Conservation (phyloP, 179 eudicot genomes). For the Drosera spatulata region DNA sequence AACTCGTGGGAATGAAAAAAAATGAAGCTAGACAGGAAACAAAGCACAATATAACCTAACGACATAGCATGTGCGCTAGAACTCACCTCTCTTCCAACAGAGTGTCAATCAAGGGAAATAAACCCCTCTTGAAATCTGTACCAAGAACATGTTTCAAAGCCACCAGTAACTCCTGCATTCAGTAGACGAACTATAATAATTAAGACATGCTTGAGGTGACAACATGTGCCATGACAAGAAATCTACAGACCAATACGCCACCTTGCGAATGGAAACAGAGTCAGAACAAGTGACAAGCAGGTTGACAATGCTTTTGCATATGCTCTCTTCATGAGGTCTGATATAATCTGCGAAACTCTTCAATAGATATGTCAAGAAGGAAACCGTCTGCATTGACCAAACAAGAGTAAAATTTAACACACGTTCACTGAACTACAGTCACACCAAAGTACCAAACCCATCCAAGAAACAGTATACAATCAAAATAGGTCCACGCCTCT, state of each 20-base stretch:
- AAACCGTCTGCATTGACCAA: constrained; percentile 69
- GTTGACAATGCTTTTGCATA: constrained; percentile 94
- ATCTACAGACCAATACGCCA: constrained; percentile 10
- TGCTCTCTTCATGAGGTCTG: constrained; percentile 92
- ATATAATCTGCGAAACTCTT: constrained; percentile 92
- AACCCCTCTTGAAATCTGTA: constrained; percentile 91
- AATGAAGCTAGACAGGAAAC: too few relatives aligned
- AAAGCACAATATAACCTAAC: not conserved
- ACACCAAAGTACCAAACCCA: not conserved
- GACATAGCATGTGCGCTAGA: not conserved
- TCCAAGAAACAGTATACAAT: not conserved
- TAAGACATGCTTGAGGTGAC: not conserved
- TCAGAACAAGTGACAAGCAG: constrained; percentile 97
- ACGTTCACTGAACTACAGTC: too few relatives aligned
- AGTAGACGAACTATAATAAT: not conserved
- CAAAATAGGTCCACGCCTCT: not conserved
- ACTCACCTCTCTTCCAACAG: constrained; percentile 85
- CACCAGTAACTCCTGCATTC: constrained; percentile 68
- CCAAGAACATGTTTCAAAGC: constrained; percentile 96
- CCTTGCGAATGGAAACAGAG: constrained; percentile 91
- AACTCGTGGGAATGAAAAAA: too few relatives aligned
- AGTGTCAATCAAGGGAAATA: constrained; percentile 91
- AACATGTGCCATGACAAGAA: not conserved
- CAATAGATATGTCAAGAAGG: constrained; percentile 90
- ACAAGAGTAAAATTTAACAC: not conserved